Conservation (phyloP, 2,329 filamentous ascomycete species). For the Sclerotinia spermophila region DNA sequence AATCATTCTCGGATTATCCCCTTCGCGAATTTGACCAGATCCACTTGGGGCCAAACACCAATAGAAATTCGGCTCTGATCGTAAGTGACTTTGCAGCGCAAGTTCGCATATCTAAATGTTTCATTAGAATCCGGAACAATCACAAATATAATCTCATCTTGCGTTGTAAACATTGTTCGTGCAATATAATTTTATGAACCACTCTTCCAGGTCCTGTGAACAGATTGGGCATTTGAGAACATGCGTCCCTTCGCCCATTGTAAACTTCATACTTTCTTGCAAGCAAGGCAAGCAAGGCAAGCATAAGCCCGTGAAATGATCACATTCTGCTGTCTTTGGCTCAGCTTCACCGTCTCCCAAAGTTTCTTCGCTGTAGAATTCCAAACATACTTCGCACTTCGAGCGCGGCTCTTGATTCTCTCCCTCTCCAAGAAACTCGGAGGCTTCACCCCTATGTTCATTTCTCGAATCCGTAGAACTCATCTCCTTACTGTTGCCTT, state of each 20-base stretch:
- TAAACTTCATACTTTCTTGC: background rate
- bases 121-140: background rate
- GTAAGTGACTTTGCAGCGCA: background rate
- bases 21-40: background rate
- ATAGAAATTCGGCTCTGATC: background rate
- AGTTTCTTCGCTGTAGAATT: background rate
- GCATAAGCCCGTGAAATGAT: background rate
- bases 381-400: background rate
- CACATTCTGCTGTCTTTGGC: background rate
- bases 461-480: background rate
- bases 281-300: background rate
- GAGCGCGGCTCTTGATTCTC: too few relatives aligned
- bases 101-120: background rate
- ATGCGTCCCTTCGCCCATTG: background rate
- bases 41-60: background rate
- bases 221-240: background rate
- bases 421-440: background rate
- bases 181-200: background rate
- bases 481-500: background rate
- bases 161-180: background rate
- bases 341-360: too few relatives aligned
- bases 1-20: background rate
- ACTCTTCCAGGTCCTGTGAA: background rate
- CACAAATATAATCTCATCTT: background rate
- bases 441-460: background rate